A percentile compares a stretch with the other conserved stretches of the same genome.
Conservation (phyloP, 2,329 filamentous ascomycete species). For the Neonectria neomacrospora region DNA sequence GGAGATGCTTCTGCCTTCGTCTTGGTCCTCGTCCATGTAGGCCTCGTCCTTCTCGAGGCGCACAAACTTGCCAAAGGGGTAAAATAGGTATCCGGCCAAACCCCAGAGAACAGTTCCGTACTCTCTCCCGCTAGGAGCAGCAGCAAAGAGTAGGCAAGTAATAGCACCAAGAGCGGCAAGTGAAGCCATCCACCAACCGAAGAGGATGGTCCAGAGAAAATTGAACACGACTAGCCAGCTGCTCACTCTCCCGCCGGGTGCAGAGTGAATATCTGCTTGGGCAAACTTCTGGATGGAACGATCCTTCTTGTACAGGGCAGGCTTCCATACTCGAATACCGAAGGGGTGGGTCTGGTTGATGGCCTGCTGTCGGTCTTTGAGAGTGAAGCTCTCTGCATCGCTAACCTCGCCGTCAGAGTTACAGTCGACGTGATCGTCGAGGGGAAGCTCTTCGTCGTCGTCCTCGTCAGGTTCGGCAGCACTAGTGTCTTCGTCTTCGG, state of each 20-base stretch:
- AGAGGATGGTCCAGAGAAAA: constrained; percentile 86
- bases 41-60: constrained; percentile 92
- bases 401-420: constrained; percentile 80
- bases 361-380: constrained; percentile 95
- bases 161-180: constrained; percentile 79
- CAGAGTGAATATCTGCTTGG: constrained; percentile 96
- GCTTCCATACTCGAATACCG: constrained; percentile 98
- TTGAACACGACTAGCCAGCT: constrained; percentile 90
- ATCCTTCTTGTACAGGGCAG: constrained; percentile 96
- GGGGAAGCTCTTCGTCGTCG: constrained; percentile 51
- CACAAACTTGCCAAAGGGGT: constrained; percentile 97
- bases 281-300: constrained; percentile 96
- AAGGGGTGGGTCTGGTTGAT: constrained; percentile 99
- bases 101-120: constrained; percentile 90
- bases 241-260: constrained; percentile 87
- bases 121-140: constrained; percentile 81
- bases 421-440: constrained; percentile 64
- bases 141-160: constrained; percentile 82
- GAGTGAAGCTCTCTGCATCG: constrained; percentile 96
- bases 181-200: constrained; percentile 95
- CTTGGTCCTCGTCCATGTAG: constrained; percentile 93
- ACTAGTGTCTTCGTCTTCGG: constrained; percentile 36
- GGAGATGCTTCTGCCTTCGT: constrained; percentile 95
- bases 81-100: constrained; percentile 87
- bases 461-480: constrained; percentile 47